These are phyloP conservation scores for Prunus padus DNA, from an alignment of 306 rosid genomes.

Conservation along the genomic window DNA sequence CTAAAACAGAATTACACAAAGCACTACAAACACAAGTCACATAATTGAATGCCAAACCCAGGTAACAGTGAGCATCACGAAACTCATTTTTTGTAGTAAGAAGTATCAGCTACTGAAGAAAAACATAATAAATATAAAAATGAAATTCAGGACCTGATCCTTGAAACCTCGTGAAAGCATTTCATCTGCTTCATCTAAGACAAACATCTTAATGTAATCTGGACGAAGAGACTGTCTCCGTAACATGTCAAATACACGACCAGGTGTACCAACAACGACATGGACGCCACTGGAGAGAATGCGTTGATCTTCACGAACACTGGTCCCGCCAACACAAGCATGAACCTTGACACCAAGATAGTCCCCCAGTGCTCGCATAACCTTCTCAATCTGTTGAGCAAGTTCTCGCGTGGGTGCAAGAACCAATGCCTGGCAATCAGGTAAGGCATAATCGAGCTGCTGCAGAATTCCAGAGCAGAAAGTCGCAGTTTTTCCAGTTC, in stretches of 20 bases:
- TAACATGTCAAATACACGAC: slow-evolving; percentile 74
- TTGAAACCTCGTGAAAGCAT: slow-evolving; percentile 82
- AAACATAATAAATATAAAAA: background rate
- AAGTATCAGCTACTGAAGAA: background rate
- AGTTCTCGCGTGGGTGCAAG: slow-evolving; percentile 83
- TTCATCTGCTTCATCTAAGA: slow-evolving; percentile 77
- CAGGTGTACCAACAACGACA: slow-evolving; percentile 75
- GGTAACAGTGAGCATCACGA: background rate
- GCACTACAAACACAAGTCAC: background rate
- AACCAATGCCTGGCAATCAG: slow-evolving; percentile 73
- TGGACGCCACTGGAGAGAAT: slow-evolving; percentile 62
- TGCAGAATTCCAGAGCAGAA: slow-evolving; percentile 77
- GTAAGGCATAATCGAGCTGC: slow-evolving; percentile 66
- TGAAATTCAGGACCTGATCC: slow-evolving; percentile 53
- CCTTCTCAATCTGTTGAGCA: slow-evolving; percentile 81
- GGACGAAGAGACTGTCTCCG: slow-evolving; percentile 60
- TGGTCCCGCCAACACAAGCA: slow-evolving; percentile 76
- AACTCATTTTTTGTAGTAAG: background rate
- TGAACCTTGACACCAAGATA: slow-evolving; percentile 76
- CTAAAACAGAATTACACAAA: background rate
- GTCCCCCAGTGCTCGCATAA: slow-evolving; percentile 73
- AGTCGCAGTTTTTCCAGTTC: slow-evolving; percentile 76
- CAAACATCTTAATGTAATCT: slow-evolving; percentile 56
- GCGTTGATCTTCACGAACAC: slow-evolving; percentile 66
- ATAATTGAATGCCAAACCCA: background rate